Conservation (phyloP, 176 grass and related monocot genomes). For the Juncus inflexus region DNA sequence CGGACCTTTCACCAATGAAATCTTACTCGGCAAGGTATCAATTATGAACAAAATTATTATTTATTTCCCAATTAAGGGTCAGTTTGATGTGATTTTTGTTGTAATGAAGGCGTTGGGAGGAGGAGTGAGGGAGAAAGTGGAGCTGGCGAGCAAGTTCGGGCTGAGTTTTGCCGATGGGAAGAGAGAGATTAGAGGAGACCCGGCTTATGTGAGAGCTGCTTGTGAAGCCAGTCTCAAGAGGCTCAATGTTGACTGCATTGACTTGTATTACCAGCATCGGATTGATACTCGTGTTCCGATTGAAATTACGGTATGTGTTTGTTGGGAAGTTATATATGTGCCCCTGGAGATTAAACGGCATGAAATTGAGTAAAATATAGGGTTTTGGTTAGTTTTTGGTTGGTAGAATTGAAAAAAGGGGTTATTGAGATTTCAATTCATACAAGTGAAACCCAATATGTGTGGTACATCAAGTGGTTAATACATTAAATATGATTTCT, state of each 20-base stretch:
- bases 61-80: no score
- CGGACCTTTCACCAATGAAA: constrained; percentile 72
- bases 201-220: constrained; percentile 49
- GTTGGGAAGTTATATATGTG: background rate
- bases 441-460: no score
- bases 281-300: constrained; percentile 56
- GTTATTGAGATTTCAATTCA: no score
- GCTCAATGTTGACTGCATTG: constrained; percentile 46
- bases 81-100: no score
- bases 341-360: no score
- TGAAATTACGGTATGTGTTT: constrained; percentile 58
- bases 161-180: constrained; percentile 13
- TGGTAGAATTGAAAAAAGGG: no score
- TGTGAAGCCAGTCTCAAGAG: constrained; percentile 50
- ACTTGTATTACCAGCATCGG: constrained; percentile 71
- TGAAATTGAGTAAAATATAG: no score
- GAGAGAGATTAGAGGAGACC: constrained; percentile 32
- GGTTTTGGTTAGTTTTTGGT: no score
- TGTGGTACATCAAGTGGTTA: no score
- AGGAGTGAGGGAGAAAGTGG: constrained; percentile 44
- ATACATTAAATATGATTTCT: no score
- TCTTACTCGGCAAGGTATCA: constrained; percentile 63
- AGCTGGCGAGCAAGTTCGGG: constrained; percentile 63
- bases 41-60: no score
- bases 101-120: constrained; percentile 42